Evolutionary conservation across 2,329 filamentous ascomycete species (phyloP).

Genomic region (Epichloe gansuensis): DNA sequence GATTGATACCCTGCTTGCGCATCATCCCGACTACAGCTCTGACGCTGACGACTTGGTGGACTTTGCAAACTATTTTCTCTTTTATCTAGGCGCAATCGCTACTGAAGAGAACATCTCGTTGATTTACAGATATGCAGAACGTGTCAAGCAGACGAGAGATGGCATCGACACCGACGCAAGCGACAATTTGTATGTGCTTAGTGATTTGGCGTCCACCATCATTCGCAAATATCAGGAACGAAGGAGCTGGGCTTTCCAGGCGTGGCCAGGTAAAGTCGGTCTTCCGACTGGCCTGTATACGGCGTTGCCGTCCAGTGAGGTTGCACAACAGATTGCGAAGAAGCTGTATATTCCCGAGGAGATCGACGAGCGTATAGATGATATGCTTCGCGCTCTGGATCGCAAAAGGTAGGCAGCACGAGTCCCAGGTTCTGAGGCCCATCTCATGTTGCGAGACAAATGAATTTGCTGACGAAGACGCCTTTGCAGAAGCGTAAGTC

Average conservation of each 20-base stretch:
- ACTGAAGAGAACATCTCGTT: constrained; percentile 78
- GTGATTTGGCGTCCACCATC: constrained; percentile 72
- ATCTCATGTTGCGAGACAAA: no score
- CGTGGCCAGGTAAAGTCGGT: constrained; percentile 68
- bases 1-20: constrained; percentile 81
- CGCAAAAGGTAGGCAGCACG: constrained; percentile 48
- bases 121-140: constrained; percentile 84
- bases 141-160: constrained; percentile 82
- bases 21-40: constrained; percentile 78
- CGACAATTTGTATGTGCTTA: constrained; percentile 72
- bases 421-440: no score
- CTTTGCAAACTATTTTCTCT: constrained; percentile 79
- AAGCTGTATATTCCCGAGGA: constrained; percentile 74
- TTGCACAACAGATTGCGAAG: constrained; percentile 74
- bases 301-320: constrained; percentile 60
- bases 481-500: constrained; percentile 44
- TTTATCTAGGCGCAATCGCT: constrained; percentile 73
- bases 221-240: constrained; percentile 79
- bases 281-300: constrained; percentile 71
- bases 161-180: constrained; percentile 56
- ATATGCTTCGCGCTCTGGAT: constrained; percentile 51
- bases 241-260: constrained; percentile 75
- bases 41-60: constrained; percentile 60
- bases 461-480: constrained; percentile 13
- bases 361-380: constrained; percentile 64